These are phyloP conservation scores for Colletotrichum destructivum DNA, from an alignment of 2,329 filamentous ascomycete species.

Conservation along the genomic window DNA sequence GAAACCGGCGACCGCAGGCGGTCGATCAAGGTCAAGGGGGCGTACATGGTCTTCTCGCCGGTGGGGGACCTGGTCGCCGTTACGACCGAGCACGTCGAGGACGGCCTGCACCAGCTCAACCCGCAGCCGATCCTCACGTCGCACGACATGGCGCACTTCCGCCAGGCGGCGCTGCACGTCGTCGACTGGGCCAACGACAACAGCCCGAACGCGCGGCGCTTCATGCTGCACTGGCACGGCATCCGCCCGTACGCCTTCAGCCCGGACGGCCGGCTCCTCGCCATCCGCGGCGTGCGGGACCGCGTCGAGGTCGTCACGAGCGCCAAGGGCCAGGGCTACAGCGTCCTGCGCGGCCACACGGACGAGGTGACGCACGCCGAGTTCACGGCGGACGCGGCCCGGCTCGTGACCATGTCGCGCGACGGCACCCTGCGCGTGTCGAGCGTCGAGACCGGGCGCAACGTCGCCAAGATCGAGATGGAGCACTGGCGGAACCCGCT, in stretches of 20 bases:
- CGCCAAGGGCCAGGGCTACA: constrained; percentile 21
- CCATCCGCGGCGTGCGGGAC: constrained; percentile 28
- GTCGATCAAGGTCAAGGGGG: constrained; percentile 27
- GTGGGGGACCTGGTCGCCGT: constrained; percentile 23
- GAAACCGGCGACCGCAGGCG: background rate
- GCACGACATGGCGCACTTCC: constrained; percentile 36
- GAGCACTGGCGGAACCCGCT: constrained; percentile 38
- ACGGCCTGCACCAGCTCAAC: background rate
- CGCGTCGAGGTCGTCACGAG: constrained; percentile 34
- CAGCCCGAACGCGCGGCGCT: background rate
- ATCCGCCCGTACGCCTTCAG: constrained; percentile 35
- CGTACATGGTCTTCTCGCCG: constrained; percentile 32
- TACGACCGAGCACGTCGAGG: constrained; percentile 27
- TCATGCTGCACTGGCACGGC: constrained; percentile 30
- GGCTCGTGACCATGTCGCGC: constrained; percentile 31
- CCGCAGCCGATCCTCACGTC: background rate
- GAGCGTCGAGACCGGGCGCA: constrained; percentile 20
- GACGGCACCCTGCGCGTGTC: constrained; percentile 39
- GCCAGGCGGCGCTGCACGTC: constrained; percentile 25
- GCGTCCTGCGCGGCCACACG: constrained; percentile 38
- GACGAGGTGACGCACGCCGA: constrained; percentile 40
- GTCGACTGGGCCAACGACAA: constrained; percentile 1
- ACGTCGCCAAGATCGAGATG: constrained; percentile 38
- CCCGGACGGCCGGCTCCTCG: constrained; percentile 24
- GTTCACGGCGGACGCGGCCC: constrained; percentile 32